A percentile compares a stretch with the other conserved stretches of the same genome.
phyloP scores from a whole-genome alignment of 768 basidiomycete genomes.

The Suillus subluteus region DNA sequence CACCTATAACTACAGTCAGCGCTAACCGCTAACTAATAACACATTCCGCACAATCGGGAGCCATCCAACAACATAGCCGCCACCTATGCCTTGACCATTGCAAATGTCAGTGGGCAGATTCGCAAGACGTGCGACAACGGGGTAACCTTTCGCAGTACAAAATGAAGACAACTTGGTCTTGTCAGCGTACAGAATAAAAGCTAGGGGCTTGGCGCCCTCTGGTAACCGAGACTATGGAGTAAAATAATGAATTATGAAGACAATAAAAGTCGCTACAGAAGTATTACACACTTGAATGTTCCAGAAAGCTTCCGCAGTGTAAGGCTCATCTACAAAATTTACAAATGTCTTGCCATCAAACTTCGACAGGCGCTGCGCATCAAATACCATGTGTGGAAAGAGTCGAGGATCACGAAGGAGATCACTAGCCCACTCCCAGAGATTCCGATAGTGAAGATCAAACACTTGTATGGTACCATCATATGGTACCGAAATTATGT shows the following conservation, averaged over 20 bases:
- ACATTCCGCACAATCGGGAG: not conserved
- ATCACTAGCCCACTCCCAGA: constrained; percentile 35
- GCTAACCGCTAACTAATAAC: not conserved
- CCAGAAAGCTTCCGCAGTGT: not conserved
- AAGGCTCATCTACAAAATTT: not conserved
- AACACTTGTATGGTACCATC: constrained; percentile 14
- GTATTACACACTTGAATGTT: constrained; percentile 35
- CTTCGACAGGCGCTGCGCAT: constrained; percentile 29
- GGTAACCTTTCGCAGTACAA: too few relatives aligned
- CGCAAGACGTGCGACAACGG: too few relatives aligned
- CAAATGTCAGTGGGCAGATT: not conserved
- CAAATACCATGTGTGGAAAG: constrained; percentile 28
- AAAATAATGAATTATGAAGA: not conserved
- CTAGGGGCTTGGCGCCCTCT: too few relatives aligned
- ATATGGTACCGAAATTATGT: constrained; percentile 22
- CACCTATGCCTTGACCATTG: not conserved
- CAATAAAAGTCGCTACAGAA: not conserved
- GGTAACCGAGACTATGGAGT: not conserved
- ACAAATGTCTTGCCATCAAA: not conserved
- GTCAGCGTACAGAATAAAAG: too few relatives aligned
- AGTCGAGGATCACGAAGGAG: constrained; percentile 31
- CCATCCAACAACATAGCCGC: not conserved
- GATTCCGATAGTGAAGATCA: constrained; percentile 23
- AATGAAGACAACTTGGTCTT: too few relatives aligned
- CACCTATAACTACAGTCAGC: not conserved